Evolutionary conservation across 2,329 filamentous ascomycete species (phyloP), one percentile per base, ranked within the genome.

Genomic region (Verticillium zaregamsianum): DNA sequence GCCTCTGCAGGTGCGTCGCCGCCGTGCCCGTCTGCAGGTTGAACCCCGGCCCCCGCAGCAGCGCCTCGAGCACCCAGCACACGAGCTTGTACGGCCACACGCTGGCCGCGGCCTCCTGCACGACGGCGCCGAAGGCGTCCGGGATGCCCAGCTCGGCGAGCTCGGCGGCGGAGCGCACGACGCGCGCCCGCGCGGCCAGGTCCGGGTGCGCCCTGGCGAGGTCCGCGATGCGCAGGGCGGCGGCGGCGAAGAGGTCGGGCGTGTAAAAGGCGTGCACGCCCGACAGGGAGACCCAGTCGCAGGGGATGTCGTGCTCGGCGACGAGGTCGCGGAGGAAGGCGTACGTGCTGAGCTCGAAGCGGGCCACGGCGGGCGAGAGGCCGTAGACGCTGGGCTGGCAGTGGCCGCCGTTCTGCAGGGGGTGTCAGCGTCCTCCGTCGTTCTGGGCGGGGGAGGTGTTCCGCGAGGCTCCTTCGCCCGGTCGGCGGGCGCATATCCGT

Each of bases 41-140:
- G 69, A 93, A 86, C 56, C 60, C 25, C 2, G 20, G 79, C 65
- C 58, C 66, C 67, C 32, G 61, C 65, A 86, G 69, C 0, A 91
- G 80, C 9, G 78, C 73, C 70, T 91, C 86, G 1, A 96, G 76
- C 0, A 93, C 80, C 74, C 87, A 89, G 1, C 86, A 79, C 2
- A 96, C 87, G 20, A 96, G 83, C 75, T 95, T 96, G 74, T 96
- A 96, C 17, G 92, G 92, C 90, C 90, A 93, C 55, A 92, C 72
- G 67, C 86, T 86, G 0, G 87, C 90, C 0, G 91, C 90, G 52
- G 85, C 77, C 49, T 78, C 77, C 64, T 89, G 89, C 17, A 89
- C 76, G 3, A 92, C 81, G 6, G 87, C 90, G 2, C 88, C 91
- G 8, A 81, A 70, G 7, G 86, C 88, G 8, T 73, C 72, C 0